Evolutionary conservation across 176 grass and related monocot species (phyloP).

Genomic region (Canna indica): DNA sequence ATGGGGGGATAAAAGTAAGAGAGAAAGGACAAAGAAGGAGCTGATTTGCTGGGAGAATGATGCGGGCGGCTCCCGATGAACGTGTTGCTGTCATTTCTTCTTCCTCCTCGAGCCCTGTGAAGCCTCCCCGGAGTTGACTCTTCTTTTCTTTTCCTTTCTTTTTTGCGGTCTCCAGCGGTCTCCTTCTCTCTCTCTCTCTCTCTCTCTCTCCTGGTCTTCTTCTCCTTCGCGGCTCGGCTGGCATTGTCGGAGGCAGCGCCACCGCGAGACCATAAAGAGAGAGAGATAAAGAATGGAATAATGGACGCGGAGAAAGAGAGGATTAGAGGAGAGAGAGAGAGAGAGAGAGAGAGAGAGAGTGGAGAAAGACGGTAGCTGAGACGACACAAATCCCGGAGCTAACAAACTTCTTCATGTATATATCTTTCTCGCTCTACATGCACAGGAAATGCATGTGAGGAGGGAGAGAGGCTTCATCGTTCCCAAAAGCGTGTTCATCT

Average conservation of each 20-base stretch:
- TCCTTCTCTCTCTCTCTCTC: no score
- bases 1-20: background rate
- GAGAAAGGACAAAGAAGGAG: no score
- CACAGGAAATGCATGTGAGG: background rate
- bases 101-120: background rate
- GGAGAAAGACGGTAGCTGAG: background rate
- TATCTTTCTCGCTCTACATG: background rate
- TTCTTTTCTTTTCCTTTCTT: background rate
- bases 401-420: background rate
- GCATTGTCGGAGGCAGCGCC: background rate
- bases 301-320: no score
- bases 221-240: background rate
- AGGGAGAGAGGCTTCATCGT: background rate
- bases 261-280: background rate
- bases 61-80: background rate
- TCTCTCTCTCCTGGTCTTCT: no score
- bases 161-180: background rate
- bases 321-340: background rate
- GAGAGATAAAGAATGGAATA: background rate
- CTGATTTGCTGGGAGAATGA: conserved; percentile 2
- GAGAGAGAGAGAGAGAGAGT: no score
- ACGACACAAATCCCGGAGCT: background rate
- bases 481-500: background rate
- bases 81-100: background rate
- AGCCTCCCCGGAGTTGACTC: background rate